Evolutionary conservation across 2,329 filamentous ascomycete species (phyloP).

Genomic region (Xylaria sp.): DNA sequence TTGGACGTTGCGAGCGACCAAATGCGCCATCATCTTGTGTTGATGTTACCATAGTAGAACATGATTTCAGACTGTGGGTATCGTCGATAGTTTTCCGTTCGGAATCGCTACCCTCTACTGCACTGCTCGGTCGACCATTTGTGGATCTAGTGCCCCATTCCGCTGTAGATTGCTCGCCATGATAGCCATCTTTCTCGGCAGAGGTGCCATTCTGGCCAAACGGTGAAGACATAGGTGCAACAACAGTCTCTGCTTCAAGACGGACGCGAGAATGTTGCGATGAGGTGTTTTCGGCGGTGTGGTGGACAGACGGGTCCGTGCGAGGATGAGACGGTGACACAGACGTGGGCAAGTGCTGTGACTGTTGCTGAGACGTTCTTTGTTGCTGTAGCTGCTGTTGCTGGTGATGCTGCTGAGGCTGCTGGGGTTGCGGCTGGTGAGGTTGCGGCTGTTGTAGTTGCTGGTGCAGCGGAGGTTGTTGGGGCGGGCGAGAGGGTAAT

Average conservation of each 20-base stretch:
- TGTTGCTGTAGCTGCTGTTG: constrained; percentile 12
- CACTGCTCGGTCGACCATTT: constrained; percentile 21
- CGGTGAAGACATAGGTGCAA: constrained; percentile 24
- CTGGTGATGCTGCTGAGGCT: constrained; percentile 11
- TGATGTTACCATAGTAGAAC: constrained; percentile 21
- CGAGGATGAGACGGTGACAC: constrained; percentile 15
- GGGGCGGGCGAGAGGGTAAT: constrained; percentile 5
- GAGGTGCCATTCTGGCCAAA: constrained; percentile 15
- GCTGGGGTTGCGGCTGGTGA: constrained; percentile 12
- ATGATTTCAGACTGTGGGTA: constrained; percentile 38
- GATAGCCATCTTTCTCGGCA: constrained; percentile 9
- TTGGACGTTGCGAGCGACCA: constrained; percentile 38
- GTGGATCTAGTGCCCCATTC: constrained; percentile 13
- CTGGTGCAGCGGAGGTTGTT: constrained; percentile 19
- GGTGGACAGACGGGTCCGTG: background rate
- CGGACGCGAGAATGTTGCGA: constrained; percentile 13
- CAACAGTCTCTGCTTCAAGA: constrained; percentile 1
- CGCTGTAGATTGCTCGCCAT: constrained; percentile 4
- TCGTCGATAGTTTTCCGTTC: constrained; percentile 43
- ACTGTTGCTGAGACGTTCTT: constrained; percentile 4
- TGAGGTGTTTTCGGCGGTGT: constrained; percentile 6
- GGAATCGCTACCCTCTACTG: constrained; percentile 24
- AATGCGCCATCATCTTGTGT: constrained; percentile 32
- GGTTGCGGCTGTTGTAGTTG: constrained; percentile 4
- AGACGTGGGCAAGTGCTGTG: constrained; percentile 7